phyloP scores from a whole-genome alignment of 768 basidiomycete species.

The Steccherinum ochraceum region DNA sequence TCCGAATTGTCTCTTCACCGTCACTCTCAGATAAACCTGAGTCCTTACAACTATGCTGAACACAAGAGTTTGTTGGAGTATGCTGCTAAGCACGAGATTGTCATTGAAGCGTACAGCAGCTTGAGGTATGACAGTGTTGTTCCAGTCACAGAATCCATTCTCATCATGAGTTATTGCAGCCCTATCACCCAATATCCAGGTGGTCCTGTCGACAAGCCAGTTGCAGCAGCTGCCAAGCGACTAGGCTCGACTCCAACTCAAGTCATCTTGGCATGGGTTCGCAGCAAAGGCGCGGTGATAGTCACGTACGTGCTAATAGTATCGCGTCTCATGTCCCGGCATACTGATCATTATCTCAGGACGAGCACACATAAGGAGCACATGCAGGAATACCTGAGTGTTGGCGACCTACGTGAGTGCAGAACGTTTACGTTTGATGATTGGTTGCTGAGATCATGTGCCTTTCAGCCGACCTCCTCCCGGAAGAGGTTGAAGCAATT shows the following conservation, averaged over 20 bases:
- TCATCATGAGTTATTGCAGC: constrained; percentile 20
- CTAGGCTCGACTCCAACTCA: constrained; percentile 56
- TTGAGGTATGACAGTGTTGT: constrained; percentile 37
- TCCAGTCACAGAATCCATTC: background rate
- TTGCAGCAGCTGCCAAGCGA: constrained; percentile 46
- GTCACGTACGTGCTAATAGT: constrained; percentile 41
- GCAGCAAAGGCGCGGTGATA: constrained; percentile 57
- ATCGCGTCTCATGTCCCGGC: background rate
- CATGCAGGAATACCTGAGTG: constrained; percentile 61
- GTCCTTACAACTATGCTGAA: constrained; percentile 65
- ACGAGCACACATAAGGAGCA: constrained; percentile 57
- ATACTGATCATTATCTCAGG: constrained; percentile 29
- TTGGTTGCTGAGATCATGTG: constrained; percentile 1
- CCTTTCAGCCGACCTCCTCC: constrained; percentile 42
- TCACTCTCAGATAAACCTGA: constrained; percentile 26
- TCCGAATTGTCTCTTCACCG: background rate
- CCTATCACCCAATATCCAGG: constrained; percentile 55
- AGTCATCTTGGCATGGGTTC: constrained; percentile 65
- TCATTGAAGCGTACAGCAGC: constrained; percentile 60
- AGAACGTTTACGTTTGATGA: background rate
- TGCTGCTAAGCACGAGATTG: constrained; percentile 50
- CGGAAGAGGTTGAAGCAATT: constrained; percentile 55
- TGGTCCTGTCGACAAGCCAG: constrained; percentile 56
- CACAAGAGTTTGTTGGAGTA: constrained; percentile 50
- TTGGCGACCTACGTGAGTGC: constrained; percentile 48